A percentile compares a stretch with the other conserved stretches of the same genome.
phyloP scores from a whole-genome alignment of 2,329 filamentous ascomycete species.

The Zasmidium cellare region DNA sequence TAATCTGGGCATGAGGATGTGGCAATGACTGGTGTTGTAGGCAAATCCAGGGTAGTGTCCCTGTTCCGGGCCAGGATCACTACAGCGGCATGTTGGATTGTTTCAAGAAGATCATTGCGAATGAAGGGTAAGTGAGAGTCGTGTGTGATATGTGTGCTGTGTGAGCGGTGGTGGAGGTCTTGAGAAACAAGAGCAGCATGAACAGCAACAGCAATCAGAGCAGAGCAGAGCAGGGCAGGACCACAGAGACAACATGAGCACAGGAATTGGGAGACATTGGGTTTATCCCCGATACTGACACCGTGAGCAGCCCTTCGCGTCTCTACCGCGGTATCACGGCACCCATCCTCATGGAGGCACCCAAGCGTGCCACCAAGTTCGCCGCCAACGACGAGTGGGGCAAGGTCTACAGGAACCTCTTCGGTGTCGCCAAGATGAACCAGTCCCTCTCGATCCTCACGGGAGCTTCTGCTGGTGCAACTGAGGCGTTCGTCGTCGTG shows the following conservation, averaged over 20 bases:
- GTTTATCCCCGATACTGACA: slow-evolving; percentile 1
- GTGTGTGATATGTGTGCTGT: neutral
- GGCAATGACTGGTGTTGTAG: slow-evolving; percentile 23
- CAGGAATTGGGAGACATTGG: neutral
- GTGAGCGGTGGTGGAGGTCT: neutral
- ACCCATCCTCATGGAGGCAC: slow-evolving; percentile 96
- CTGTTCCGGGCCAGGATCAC: slow-evolving; percentile 69
- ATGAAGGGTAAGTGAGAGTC: slow-evolving; percentile 72
- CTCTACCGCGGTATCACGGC: slow-evolving; percentile 95
- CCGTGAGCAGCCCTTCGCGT: slow-evolving; percentile 67
- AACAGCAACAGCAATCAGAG: neutral
- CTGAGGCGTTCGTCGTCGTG: slow-evolving; percentile 94
- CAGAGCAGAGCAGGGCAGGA: neutral
- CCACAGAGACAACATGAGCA: neutral
- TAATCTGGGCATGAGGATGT: slow-evolving; percentile 9
- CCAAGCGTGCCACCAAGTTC: slow-evolving; percentile 96
- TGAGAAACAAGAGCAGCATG: neutral
- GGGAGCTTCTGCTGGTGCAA: slow-evolving; percentile 90
- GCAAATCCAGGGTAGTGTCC: slow-evolving; percentile 58
- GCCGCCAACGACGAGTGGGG: slow-evolving; percentile 99
- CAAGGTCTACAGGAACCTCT: slow-evolving; percentile 83
- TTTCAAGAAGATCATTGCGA: slow-evolving; percentile 93
- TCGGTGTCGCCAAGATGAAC: slow-evolving; percentile 83
- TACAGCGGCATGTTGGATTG: slow-evolving; percentile 99
- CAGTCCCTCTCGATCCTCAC: slow-evolving; percentile 90